A percentile compares a stretch with the other conserved stretches of the same genome.
Conservation (phyloP, 345 rosid species). For the Rhizophora mangle region DNA sequence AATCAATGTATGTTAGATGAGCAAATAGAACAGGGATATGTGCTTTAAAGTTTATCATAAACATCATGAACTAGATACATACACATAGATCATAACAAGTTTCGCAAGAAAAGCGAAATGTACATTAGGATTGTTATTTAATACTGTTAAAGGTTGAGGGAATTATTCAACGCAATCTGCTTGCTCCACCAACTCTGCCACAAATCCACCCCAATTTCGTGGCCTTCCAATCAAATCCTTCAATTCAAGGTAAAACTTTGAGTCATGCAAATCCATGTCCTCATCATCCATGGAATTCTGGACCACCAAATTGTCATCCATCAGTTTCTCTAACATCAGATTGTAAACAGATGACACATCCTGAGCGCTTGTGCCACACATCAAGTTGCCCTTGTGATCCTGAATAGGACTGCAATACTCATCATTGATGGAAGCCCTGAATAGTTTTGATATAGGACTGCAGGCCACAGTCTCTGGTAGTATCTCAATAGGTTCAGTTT, state of each 20-base stretch:
- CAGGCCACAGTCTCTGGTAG: conserved; percentile 16
- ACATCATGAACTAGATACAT: too few relatives aligned
- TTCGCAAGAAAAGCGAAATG: too few relatives aligned
- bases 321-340: conserved; percentile 27
- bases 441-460: conserved; percentile 14
- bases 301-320: conserved; percentile 14
- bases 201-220: conserved; percentile 27
- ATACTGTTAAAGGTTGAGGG: conserved; percentile 11
- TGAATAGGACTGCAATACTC: conserved; percentile 16
- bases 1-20: too few relatives aligned
- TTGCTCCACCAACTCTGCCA: conserved; percentile 31
- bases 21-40: too few relatives aligned
- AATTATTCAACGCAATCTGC: conserved; percentile 23
- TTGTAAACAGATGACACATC: conserved; percentile 24
- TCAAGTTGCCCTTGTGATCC: conserved; percentile 17
- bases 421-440: conserved; percentile 18
- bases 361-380: conserved; percentile 6
- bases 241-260: conserved; percentile 33
- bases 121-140: too few relatives aligned
- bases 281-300: conserved; percentile 16
- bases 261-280: conserved; percentile 24
- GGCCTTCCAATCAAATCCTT: conserved; percentile 41
- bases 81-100: too few relatives aligned
- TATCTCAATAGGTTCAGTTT: conserved; percentile 29
- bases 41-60: too few relatives aligned